A percentile compares a stretch with the other conserved stretches of the same genome.
These are phyloP conservation scores for Alternaria brassicae DNA, from an alignment of 2,329 filamentous ascomycete genomes.

Conservation along the genomic window DNA sequence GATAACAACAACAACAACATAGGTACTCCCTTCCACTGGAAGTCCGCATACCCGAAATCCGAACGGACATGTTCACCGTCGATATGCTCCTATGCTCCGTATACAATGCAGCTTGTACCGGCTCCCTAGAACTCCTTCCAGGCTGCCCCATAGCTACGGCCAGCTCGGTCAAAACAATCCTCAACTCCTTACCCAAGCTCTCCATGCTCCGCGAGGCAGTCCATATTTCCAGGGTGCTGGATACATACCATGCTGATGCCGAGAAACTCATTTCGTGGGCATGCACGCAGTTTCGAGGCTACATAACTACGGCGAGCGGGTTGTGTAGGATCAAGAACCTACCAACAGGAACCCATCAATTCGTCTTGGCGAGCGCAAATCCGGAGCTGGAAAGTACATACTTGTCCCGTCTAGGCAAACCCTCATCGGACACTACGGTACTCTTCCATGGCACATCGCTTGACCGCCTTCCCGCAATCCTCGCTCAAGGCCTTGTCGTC, in stretches of 20 bases:
- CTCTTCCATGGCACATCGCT: constrained; percentile 46
- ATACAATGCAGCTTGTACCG: constrained; percentile 34
- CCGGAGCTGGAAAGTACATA: constrained; percentile 37
- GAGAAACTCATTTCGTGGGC: constrained; percentile 42
- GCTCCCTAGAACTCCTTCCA: constrained; percentile 34
- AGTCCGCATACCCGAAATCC: constrained; percentile 41
- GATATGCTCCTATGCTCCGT: constrained; percentile 39
- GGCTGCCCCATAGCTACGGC: constrained; percentile 32
- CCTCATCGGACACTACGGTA: constrained; percentile 26
- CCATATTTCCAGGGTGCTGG: constrained; percentile 25
- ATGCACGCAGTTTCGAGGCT: constrained; percentile 39
- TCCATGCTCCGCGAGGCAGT: constrained; percentile 23
- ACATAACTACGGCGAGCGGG: constrained; percentile 36
- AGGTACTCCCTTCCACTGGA: constrained; percentile 30
- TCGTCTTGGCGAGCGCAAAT: constrained; percentile 40
- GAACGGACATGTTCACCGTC: constrained; percentile 38
- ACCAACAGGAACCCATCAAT: constrained; percentile 40
- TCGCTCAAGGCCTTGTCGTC: constrained; percentile 37
- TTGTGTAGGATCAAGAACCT: constrained; percentile 38
- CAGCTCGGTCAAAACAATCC: constrained; percentile 21
- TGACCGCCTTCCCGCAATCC: constrained; percentile 43
- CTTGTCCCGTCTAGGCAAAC: constrained; percentile 14
- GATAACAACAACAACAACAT: background rate
- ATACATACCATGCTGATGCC: constrained; percentile 26
- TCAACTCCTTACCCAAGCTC: constrained; percentile 39